Conservation (phyloP, 768 basidiomycete species). For the Termitomyces titanicus region DNA sequence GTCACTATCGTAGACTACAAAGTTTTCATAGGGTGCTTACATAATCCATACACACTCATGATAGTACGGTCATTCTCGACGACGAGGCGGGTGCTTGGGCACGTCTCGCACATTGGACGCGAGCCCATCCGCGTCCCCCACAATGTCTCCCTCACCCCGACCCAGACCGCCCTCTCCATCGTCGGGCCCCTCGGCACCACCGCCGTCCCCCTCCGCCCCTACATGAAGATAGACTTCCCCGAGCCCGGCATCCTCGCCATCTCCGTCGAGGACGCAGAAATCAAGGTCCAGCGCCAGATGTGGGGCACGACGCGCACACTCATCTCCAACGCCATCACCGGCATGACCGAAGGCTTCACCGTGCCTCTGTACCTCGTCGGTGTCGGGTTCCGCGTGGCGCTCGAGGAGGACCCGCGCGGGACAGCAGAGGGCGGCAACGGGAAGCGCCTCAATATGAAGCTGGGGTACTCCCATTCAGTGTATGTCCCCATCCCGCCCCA, state of each 20-base stretch:
- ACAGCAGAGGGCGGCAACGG: constrained; percentile 54
- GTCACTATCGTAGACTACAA: constrained; percentile 69
- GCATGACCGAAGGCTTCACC: constrained; percentile 86
- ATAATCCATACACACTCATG: constrained; percentile 21
- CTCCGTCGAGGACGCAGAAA: constrained; percentile 59
- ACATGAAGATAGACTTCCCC: constrained; percentile 41
- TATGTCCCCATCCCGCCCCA: constrained; percentile 77
- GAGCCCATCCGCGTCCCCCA: constrained; percentile 49
- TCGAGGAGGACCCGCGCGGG: constrained; percentile 78
- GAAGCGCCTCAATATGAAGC: constrained; percentile 80
- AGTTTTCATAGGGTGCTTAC: background rate
- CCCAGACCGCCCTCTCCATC: constrained; percentile 36
- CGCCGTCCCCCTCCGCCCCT: constrained; percentile 41
- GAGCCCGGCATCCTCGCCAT: constrained; percentile 37
- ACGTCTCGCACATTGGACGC: constrained; percentile 65
- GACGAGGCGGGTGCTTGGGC: constrained; percentile 42
- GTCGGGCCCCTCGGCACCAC: constrained; percentile 46
- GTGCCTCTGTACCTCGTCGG: constrained; percentile 88
- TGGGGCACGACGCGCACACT: constrained; percentile 96
- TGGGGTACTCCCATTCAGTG: constrained; percentile 89
- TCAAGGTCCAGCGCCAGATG: constrained; percentile 80
- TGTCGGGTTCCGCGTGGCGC: constrained; percentile 85
- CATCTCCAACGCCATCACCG: constrained; percentile 84
- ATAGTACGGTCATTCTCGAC: constrained; percentile 44
- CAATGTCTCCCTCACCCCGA: constrained; percentile 38